These are phyloP conservation scores for Claviceps pazoutovae DNA, from an alignment of 2,329 filamentous ascomycete genomes.

Conservation along the genomic window DNA sequence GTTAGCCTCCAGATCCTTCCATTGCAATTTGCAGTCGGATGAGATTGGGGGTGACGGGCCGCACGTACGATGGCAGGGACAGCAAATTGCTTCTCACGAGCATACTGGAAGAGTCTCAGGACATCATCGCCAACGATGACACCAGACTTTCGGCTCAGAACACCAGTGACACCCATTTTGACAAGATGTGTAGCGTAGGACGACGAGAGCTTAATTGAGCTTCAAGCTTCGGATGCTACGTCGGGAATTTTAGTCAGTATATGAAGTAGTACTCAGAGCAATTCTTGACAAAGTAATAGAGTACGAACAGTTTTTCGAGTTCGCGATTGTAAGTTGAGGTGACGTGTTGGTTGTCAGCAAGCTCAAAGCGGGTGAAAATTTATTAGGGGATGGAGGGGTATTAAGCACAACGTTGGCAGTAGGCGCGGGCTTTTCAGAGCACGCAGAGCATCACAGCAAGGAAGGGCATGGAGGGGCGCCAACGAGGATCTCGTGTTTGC, in stretches of 20 bases:
- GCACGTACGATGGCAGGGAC: conserved; percentile 57
- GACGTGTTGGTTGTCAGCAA: neutral
- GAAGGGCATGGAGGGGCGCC: neutral
- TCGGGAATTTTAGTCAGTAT: neutral
- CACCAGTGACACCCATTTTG: conserved; percentile 24
- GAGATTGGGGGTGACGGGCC: neutral
- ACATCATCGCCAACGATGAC: conserved; percentile 42
- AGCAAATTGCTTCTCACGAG: conserved; percentile 74
- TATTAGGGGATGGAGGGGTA: neutral
- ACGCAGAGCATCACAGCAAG: neutral
- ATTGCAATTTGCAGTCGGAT: neutral
- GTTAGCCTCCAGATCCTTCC: neutral
- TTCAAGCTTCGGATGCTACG: neutral
- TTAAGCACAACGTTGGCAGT: neutral
- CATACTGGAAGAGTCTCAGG: conserved; percentile 69
- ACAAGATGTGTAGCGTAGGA: conserved; percentile 1
- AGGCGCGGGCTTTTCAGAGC: conserved; percentile 3
- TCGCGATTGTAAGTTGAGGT: neutral
- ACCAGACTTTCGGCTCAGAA: conserved; percentile 37
- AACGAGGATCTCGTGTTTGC: neutral
- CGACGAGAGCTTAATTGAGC: neutral
- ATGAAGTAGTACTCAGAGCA: neutral
- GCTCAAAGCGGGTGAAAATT: neutral
- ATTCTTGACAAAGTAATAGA: neutral
- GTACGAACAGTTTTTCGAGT: neutral